Percentiles rank a stretch among this genome's conserved stretches.
Evolutionary conservation across 208 protist genomes (phyloP).

Genomic region (Blechomonas ayalai): DNA sequence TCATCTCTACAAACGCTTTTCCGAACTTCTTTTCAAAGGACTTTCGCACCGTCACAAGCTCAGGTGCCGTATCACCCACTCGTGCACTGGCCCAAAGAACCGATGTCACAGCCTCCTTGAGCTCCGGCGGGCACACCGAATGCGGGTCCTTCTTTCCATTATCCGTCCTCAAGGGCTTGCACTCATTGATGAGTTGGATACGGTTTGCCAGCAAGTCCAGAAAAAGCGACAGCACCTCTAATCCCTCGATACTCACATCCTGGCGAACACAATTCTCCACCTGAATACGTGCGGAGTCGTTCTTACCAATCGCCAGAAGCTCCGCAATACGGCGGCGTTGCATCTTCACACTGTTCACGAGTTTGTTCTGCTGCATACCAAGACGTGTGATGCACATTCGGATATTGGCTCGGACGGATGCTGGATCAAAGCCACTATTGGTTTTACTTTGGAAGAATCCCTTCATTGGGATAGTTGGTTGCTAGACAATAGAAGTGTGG

Average conservation of each 20-base stretch:
- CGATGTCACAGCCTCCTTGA: slow-evolving; percentile 87
- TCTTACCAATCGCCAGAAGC: slow-evolving; percentile 82
- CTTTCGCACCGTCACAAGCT: slow-evolving; percentile 68
- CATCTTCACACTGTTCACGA: slow-evolving; percentile 82
- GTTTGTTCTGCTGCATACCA: slow-evolving; percentile 85
- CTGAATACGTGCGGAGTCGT: slow-evolving; percentile 84
- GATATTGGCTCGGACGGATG: slow-evolving; percentile 68
- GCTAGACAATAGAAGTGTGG: not conserved
- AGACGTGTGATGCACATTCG: slow-evolving; percentile 83
- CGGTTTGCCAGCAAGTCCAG: slow-evolving; percentile 78
- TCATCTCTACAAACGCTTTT: slow-evolving; percentile 76
- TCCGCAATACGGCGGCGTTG: slow-evolving; percentile 76
- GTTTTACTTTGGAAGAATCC: slow-evolving; percentile 33
- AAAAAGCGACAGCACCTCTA: slow-evolving; percentile 81
- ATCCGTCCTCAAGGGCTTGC: slow-evolving; percentile 32
- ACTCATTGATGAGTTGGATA: slow-evolving; percentile 72
- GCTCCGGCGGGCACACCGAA: slow-evolving; percentile 67
- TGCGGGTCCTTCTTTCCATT: slow-evolving; percentile 35
- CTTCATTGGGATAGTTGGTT: slow-evolving; percentile 17
- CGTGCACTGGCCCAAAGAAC: slow-evolving; percentile 76
- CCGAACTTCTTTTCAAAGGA: slow-evolving; percentile 82
- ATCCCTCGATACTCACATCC: slow-evolving; percentile 82
- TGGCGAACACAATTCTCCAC: slow-evolving; percentile 86
- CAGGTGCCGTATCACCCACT: slow-evolving; percentile 54
- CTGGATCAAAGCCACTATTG: slow-evolving; percentile 41